Evolutionary conservation across 352 stramenopile genomes (phyloP).

Genomic region (Elongisporangium senticosum): DNA sequence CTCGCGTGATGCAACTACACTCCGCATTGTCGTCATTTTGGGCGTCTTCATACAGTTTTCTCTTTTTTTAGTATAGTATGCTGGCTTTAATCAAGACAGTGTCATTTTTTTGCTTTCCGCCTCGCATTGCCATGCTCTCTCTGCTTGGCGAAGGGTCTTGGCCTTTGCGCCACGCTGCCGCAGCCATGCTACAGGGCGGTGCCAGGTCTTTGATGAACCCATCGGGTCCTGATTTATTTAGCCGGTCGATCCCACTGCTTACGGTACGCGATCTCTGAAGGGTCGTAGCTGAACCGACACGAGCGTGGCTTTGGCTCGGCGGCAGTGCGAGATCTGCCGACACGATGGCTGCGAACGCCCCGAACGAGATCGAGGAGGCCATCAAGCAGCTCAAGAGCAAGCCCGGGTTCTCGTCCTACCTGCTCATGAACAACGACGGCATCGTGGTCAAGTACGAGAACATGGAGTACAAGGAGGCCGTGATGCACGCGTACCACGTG

Average conservation of each 20-base stretch:
- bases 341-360: conserved; percentile 62
- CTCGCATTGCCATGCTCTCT: not conserved
- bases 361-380: conserved; percentile 90
- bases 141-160: too few species aligned
- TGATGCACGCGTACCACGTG: conserved; percentile 91
- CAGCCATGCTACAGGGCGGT: not conserved
- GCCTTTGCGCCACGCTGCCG: too few species aligned
- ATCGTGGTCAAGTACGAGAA: conserved; percentile 93
- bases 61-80: not conserved
- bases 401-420: conserved; percentile 83
- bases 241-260: not conserved
- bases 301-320: not conserved
- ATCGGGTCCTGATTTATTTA: not conserved
- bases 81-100: not conserved
- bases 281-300: not conserved
- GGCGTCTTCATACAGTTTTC: not conserved
- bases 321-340: not conserved
- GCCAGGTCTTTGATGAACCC: not conserved
- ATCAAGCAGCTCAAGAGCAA: conserved; percentile 92
- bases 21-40: not conserved
- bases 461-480: conserved; percentile 87
- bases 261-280: not conserved
- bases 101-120: not conserved
- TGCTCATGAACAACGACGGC: conserved; percentile 92
- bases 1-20: not conserved